Evolutionary conservation across 768 basidiomycete species (phyloP), one percentile per base, ranked within the genome.

Genomic region (Artomyces pyxidatus): DNA sequence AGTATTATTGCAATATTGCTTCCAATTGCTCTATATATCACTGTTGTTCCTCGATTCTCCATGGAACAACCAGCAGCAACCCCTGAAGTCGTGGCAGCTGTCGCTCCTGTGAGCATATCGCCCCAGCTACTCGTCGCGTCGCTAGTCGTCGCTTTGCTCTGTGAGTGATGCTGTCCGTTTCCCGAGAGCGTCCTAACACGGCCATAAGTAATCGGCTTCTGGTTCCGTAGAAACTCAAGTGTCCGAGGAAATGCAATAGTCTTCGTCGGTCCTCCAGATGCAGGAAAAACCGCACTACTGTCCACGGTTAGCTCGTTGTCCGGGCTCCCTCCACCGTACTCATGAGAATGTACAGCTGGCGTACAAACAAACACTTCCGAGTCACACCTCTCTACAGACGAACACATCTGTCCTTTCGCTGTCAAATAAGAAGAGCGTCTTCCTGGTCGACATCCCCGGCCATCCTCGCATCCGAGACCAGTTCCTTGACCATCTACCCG

Each of bases 281-380:
- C 79, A 1, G 89, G 89, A 41, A 92, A 92, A 68, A 91, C 89
- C 1, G 73, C 87, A 17, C 80, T 91, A 32, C 61, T 89, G 43
- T 80, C 84, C 21, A 71, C 76, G 53, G 89, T 87, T 52, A 55
- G 81, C n/a, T n/a, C n/a, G n/a, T n/a, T n/a, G n/a, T n/a, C n/a
- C n/a, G n/a, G n/a, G n/a, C 73, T 25, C 3, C 43, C 22, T 51
- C 26, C 46, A 17, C 21, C 38, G 12, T 30, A 28, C 43, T 48
- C 23, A 25, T 10, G 30, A 47, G 55, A 50, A 57, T 54, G 40
- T 23, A 2, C 47, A 91, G 89, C 69, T 92, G 7, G 74, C 74
- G 19, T 88, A 81, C 61, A 70, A 73, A 25, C 76, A 79, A 61
- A 72, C 78, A 1, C 62, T 85, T 10, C 78, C 78, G 37, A 85